Evolutionary conservation across 306 rosid species (phyloP), one percentile per base, ranked within the genome.

Genomic region (Malus asiatica): DNA sequence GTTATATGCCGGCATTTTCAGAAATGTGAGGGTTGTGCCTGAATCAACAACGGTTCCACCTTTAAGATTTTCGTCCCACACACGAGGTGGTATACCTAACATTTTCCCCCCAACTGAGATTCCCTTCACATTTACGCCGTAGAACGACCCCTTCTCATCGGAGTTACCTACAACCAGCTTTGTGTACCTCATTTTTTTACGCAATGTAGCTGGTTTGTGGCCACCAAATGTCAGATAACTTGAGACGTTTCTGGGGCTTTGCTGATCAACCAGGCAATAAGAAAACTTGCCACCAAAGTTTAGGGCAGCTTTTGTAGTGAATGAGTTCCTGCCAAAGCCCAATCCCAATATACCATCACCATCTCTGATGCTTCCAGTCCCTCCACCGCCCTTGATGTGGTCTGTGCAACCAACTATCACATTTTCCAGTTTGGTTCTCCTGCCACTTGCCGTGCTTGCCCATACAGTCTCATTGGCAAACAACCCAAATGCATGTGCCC

Each of bases 241-340:
- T 11, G 93, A 77, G 38, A 87, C 75, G 27, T 81, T 76, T 57
- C 4, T 72, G 75, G 76, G 82, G 85, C 91, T 88, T 20, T 84
- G 66, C 75, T 90, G 97, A 73, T 95, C 97, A 53, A 92, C 87
- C 0, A 95, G 81, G 81, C 98, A 95, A 62, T 95, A 95, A 1
- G 98, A 85, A 76, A 95, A 87, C 58, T 83, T 90, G 76, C 85
- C 86, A 72, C 89, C 88, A 60, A 70, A 82, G 65, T 73, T 16
- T 9, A 27, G 4, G 14, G 78, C 74, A n/a, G 90, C 87, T 76
- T 68, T 86, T 10, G 74, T 32, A 1, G 87, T 70, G 66, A 95
- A 92, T 2, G 93, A 71, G 77, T 80, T 71, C 8, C 66, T 46
- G n/a, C 82, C 42, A 23, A 70, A 44, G 29, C 97, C 93, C 57